Conservation (phyloP, 495 filamentous ascomycete genomes). For the Lophiotrema nucula region DNA sequence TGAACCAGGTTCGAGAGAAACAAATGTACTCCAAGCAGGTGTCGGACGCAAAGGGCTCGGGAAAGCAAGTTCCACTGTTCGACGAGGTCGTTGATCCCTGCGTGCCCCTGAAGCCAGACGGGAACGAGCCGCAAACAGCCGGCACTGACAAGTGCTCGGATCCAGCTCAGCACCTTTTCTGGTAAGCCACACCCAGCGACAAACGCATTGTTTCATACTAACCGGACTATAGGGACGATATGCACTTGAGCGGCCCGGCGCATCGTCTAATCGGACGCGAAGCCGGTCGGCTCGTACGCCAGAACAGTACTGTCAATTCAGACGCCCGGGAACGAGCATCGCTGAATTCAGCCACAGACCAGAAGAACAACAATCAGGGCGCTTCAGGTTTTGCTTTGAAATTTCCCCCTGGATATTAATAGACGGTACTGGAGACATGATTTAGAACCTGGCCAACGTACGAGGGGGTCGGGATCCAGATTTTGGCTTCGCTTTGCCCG, state of each 20-base stretch:
- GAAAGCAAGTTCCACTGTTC: conserved; percentile 30
- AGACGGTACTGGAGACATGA: neutral
- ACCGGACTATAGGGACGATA: conserved; percentile 26
- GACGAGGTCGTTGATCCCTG: conserved; percentile 30
- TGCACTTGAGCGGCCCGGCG: conserved; percentile 23
- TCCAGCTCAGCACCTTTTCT: conserved; percentile 27
- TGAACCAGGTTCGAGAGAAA: conserved; percentile 26
- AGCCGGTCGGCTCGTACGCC: conserved; percentile 19
- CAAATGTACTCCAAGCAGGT: conserved; percentile 26
- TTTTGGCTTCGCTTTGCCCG: conserved; percentile 1
- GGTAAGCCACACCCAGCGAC: conserved; percentile 17
- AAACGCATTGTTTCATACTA: conserved; percentile 29
- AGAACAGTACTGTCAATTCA: conserved; percentile 22
- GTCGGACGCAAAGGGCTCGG: conserved; percentile 22
- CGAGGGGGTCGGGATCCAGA: neutral
- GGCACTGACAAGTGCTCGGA: conserved; percentile 19
- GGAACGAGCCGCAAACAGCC: conserved; percentile 4
- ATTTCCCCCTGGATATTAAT: conserved; percentile 31
- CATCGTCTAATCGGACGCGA: conserved; percentile 29
- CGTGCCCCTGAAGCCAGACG: conserved; percentile 3
- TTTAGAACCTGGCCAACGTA: conserved; percentile 18
- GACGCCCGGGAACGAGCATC: conserved; percentile 12
- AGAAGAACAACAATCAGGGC: conserved; percentile 3
- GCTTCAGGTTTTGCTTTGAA: conserved; percentile 15
- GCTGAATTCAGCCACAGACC: neutral